These are phyloP conservation scores for Dendrobium catenatum DNA, from an alignment of 106 monocot species.

Conservation along the genomic window DNA sequence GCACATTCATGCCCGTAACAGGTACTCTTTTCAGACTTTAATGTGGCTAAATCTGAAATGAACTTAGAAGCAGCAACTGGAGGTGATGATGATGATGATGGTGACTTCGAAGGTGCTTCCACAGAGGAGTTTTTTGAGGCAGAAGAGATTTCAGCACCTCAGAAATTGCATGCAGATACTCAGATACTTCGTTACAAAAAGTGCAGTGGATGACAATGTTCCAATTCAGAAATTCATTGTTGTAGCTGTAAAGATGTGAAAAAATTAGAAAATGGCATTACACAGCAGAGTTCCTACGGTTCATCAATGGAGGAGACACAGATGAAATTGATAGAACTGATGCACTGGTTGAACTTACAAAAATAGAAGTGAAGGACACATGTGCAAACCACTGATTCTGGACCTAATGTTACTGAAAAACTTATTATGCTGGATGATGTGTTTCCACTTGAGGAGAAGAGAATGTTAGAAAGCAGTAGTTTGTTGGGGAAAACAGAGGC, in stretches of 20 bases:
- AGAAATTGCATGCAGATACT: conserved; percentile 46
- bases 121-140: conserved; percentile 47
- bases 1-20: conserved; percentile 35
- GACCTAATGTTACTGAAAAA: conserved; percentile 22
- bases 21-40: conserved; percentile 80
- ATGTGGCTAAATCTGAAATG: conserved; percentile 36
- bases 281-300: conserved; percentile 15
- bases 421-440: conserved; percentile 21
- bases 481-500: conserved; percentile 11
- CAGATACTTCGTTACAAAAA: conserved; percentile 13
- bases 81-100: conserved; percentile 39
- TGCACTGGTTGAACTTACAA: neutral
- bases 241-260: conserved; percentile 14
- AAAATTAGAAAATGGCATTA: conserved; percentile 1
- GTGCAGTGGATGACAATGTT: conserved; percentile 14
- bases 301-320: conserved; percentile 2
- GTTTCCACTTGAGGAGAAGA: conserved; percentile 17
- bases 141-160: conserved; percentile 69
- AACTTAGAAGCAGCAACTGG: conserved; percentile 19
- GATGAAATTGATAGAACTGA: neutral
- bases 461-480: conserved; percentile 15
- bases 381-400: conserved; percentile 3
- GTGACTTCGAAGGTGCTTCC: conserved; percentile 62
- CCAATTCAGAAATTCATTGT: conserved; percentile 17
- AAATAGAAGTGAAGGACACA: neutral